Base-by-base conservation (phyloP, 495 filamentous ascomycete species). In the Penicillium paxilli region DNA sequence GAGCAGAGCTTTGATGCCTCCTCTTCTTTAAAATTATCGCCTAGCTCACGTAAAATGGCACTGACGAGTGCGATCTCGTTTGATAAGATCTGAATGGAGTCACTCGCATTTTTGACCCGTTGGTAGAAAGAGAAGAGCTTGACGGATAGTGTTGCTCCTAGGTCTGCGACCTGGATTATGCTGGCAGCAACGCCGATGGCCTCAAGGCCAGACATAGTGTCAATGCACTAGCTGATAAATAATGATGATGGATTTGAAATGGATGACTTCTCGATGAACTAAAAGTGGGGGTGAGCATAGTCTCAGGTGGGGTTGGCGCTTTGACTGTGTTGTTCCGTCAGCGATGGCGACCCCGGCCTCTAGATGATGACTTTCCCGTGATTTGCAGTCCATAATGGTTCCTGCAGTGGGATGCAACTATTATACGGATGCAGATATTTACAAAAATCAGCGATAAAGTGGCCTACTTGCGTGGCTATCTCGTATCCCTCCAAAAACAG, bases 101-200 rank as follows among this genome's bases (percentile, higher is more conserved):
- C 14, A 44, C 70, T 62, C 12, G 70, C 69, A 22, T 52, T 55
- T 37, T 66, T 58, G 16, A 70, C 57, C 11, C 54, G 66, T 21
- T 69, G 62, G 41, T 64, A 68, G 59, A 74, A 69, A 20, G 65
- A 64, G 51, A 58, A 74, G 1, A 76, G 61, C 17, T 68, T 60
- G 30, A 76, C 41, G 16, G 66, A 69, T 25, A 76, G 49, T 28
- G 62, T 64, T 14, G 64, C 56, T 16, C 71, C 71, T 2, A 73
- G 35, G 22, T 74, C 69, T 23, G 72, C 69, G 17, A 75, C 53
- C 45, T 75, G 69, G 12, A 71, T 49, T 14, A 74, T 65, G 12
- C 65, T 72, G 14, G 69, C 69, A 7, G 64, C 60, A 11, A 72
- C 46, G n/a, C 65, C 69, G 19, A 69, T 0, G 11, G 42, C 50